phyloP scores from a whole-genome alignment of 2,329 filamentous ascomycete genomes.

The Fusarium sp. region DNA sequence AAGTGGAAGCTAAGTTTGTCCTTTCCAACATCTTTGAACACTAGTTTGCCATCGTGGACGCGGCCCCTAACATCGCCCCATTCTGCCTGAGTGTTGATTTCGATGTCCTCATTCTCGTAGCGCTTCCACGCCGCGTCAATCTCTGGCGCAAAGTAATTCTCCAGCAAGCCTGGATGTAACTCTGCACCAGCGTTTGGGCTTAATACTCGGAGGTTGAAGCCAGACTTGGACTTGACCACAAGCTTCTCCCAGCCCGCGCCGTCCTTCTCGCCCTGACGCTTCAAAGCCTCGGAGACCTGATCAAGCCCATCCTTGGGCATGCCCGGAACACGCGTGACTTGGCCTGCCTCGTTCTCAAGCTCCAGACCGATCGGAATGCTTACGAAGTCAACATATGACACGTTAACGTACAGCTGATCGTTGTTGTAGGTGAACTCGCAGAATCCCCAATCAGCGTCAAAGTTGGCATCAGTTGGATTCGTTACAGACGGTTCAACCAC shows the following conservation, averaged over 20 bases:
- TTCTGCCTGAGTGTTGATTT: slow-evolving; percentile 62
- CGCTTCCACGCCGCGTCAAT: slow-evolving; percentile 62
- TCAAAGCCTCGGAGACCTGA: slow-evolving; percentile 55
- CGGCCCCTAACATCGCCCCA: slow-evolving; percentile 60
- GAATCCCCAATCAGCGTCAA: slow-evolving; percentile 70
- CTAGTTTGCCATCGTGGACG: slow-evolving; percentile 51
- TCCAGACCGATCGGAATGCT: slow-evolving; percentile 68
- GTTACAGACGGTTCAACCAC: slow-evolving; percentile 79
- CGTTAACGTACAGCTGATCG: slow-evolving; percentile 71
- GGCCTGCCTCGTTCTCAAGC: slow-evolving; percentile 58
- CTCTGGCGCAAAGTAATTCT: slow-evolving; percentile 60
- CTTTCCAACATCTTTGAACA: slow-evolving; percentile 54
- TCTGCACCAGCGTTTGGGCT: slow-evolving; percentile 62
- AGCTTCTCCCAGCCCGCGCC: slow-evolving; percentile 62
- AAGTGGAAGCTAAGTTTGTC: slow-evolving; percentile 45
- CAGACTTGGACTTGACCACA: slow-evolving; percentile 53
- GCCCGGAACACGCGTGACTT: slow-evolving; percentile 58
- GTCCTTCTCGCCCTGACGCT: slow-evolving; percentile 56
- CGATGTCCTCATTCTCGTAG: slow-evolving; percentile 56
- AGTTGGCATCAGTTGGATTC: slow-evolving; percentile 71
- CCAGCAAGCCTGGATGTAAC: slow-evolving; percentile 55
- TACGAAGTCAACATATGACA: slow-evolving; percentile 81
- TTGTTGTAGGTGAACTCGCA: slow-evolving; percentile 75
- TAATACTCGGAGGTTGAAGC: slow-evolving; percentile 58
- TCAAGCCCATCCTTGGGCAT: slow-evolving; percentile 58